Evolutionary conservation across 441 rosid genomes (phyloP).

Genomic region (Gossypium schwendimanii): DNA sequence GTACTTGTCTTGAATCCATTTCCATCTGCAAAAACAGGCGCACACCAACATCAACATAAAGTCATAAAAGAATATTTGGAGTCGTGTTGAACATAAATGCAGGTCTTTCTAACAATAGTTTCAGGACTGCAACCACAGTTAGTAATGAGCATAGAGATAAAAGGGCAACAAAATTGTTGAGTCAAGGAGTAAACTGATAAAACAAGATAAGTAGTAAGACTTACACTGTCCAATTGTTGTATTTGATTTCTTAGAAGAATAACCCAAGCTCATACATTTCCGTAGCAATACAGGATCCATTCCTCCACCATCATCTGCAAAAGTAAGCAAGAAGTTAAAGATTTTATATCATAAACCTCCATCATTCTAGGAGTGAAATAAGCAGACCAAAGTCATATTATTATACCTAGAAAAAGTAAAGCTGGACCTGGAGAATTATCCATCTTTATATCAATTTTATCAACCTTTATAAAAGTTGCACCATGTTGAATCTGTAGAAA

Average conservation of each 20-base stretch:
- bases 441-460: conserved; percentile 60
- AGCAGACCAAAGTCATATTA: neutral
- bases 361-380: neutral
- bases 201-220: conserved; percentile 7
- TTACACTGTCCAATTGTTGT: conserved; percentile 95
- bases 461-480: conserved; percentile 79
- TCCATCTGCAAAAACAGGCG: conserved; percentile 56
- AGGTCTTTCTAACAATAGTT: neutral
- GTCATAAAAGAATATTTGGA: neutral
- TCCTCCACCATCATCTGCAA: conserved; percentile 90
- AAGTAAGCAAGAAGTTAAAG: conserved; percentile 8
- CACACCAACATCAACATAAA: conserved; percentile 6
- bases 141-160: neutral
- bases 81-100: neutral
- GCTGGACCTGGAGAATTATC: conserved; percentile 91
- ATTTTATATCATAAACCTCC: conserved; percentile 7
- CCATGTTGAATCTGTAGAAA: conserved; percentile 67
- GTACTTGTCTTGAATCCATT: conserved; percentile 99
- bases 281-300: conserved; percentile 77
- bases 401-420: conserved; percentile 64
- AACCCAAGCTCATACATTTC: conserved; percentile 97
- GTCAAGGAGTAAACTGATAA: neutral
- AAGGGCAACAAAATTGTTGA: neutral
- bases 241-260: conserved; percentile 81
- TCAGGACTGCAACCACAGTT: neutral